Base-by-base conservation (phyloP, 139 green algal species). In the Cymbomonas tetramitiformis region DNA sequence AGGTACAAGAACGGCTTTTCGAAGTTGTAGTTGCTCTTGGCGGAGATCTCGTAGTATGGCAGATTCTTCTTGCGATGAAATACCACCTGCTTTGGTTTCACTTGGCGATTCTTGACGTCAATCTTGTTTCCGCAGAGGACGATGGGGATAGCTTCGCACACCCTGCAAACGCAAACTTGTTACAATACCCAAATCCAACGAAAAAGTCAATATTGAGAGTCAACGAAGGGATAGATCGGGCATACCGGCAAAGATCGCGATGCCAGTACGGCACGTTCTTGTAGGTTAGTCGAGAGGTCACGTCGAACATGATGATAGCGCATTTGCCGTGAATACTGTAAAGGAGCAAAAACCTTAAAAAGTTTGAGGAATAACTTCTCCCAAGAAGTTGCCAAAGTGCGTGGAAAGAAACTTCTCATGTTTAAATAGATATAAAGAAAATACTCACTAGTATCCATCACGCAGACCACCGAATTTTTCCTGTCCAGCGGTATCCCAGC, bases 251-350 rank as follows among this genome's bases (percentile, higher is more conserved):
- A 19, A 99, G 74, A 63, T 99, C 92, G 25, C 92, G 79, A 73
- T 97, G 88, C 90, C 90, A 99, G 12, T 86, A 95, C 46, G 92
- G 92, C 15, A 99, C 89, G 68, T 96, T 96, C 84, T 99, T 99
- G 79, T 99, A 99, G 29, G 92, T 97, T 38, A 96, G 76, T 29
- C 92, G 81, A 10, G 84, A 94, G 1, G 92, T 99, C n/a, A 99
- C 92, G 70, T 99, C 92, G 77, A 99, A 99, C 91, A 99, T 97
- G 77, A 99, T 99, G 81, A 99, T 97, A 15, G 91, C 92, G 71
- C 92, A 98, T 72, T 99, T 86, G 6, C 88, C 86, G 69, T 97
- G 85, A 54, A 99, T 99, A 74, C 94, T 96, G n/a, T n/a, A n/a
- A n/a, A n/a, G n/a, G n/a, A n/a, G 61, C 38, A 63, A 15, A 12